Base-by-base conservation (phyloP, 177 flowering plant genomes). In the Vitis hybrid region DNA sequence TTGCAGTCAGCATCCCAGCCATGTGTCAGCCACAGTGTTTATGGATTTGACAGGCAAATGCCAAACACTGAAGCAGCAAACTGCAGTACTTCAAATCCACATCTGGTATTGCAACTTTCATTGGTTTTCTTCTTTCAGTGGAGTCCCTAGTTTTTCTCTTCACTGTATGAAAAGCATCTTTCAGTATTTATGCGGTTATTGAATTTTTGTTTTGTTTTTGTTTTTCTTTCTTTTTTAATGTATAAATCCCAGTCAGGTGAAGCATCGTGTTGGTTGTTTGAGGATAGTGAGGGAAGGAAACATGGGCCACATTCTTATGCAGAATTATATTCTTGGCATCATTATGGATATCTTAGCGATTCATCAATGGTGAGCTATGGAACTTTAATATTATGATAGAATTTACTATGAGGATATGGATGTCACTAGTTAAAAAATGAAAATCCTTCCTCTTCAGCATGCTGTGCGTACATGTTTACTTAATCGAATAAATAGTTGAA, bases 251-350 rank as follows among this genome's bases (percentile, higher is more conserved):
- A 91, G 87, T 78, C 88, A 21, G 75, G 71, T 73, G 93, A 93
- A 62, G 92, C 86, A 62, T 70, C 77, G 1, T 87, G 92, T 81
- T 96, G 97, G 99, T 64, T 86, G 30, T 85, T 82, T 71, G 83
- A 79, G 69, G 99, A 92, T 77, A 80, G 72, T 27, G 77, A 83
- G 46, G 95, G 97, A 41, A 83, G 66, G 67, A 85, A 74, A 70
- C 86, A 76, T 65, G 98, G 98, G n/a, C 99, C 98, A 18, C 86
- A 91, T 82, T 88, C 97, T 60, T 84, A 91, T 69, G 41, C 65
- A 17, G 87, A 93, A 63, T 81, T 96, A 54, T 76, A 84, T 78
- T 83, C 84, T 59, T 96, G 97, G 95, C 86, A 80, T 74, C 81
- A 76, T 5, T 64, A 82, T 80, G 98, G 97, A 18, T 88, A 90